Evolutionary conservation across 2,329 filamentous ascomycete species (phyloP).

Genomic region (Karstenula rhodostoma): DNA sequence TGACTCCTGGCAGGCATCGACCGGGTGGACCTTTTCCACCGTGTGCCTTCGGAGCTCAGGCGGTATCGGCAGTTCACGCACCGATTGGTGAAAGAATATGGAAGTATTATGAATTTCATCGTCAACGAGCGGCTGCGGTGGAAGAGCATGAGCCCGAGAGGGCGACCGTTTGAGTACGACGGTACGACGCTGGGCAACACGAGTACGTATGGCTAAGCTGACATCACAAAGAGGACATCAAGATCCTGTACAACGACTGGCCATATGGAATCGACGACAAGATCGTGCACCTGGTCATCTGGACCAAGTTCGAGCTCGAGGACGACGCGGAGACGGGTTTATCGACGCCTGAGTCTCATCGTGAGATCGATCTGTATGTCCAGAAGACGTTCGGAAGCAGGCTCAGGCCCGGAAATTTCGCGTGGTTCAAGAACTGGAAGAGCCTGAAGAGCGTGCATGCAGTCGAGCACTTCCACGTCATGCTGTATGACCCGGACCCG

Average conservation of each 20-base stretch:
- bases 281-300: constrained; percentile 87
- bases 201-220: constrained; percentile 2
- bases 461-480: constrained; percentile 94
- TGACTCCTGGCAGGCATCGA: constrained; percentile 61
- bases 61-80: constrained; percentile 77
- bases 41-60: constrained; percentile 79
- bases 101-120: constrained; percentile 81
- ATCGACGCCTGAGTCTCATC: constrained; percentile 69
- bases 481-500: constrained; percentile 80
- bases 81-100: constrained; percentile 70
- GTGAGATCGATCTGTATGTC: constrained; percentile 76
- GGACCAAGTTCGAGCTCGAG: constrained; percentile 86
- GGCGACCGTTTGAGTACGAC: constrained; percentile 54
- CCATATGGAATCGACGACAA: constrained; percentile 83
- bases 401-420: constrained; percentile 58
- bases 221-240: constrained; percentile 65
- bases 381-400: constrained; percentile 67
- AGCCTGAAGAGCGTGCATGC: constrained; percentile 84
- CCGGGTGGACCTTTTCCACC: constrained; percentile 77
- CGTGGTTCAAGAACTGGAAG: constrained; percentile 94
- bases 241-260: constrained; percentile 89
- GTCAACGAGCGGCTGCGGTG: constrained; percentile 75
- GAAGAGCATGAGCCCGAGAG: constrained; percentile 58
- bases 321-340: constrained; percentile 73
- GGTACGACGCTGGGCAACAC: constrained; percentile 33